Evolutionary conservation across 345 rosid species (phyloP).

Genomic region (Aquilaria sinensis): DNA sequence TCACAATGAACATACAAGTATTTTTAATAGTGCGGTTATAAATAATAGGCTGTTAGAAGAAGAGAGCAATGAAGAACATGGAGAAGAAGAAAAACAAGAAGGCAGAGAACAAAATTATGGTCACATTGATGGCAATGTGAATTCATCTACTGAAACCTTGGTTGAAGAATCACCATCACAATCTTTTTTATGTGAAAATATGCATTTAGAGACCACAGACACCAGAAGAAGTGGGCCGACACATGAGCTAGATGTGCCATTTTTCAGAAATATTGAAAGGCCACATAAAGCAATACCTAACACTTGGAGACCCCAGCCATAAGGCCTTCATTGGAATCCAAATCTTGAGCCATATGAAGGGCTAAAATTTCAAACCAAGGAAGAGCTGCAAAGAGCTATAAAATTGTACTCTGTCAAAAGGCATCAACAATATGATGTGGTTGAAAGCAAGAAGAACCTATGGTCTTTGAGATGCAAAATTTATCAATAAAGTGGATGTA

Average conservation of each 20-base stretch:
- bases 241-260: background rate
- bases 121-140: too few species aligned
- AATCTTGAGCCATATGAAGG: background rate
- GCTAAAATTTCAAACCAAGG: background rate
- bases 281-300: background rate
- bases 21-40: too few species aligned
- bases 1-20: too few species aligned
- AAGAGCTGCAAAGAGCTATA: background rate
- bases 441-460: background rate
- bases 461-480: background rate
- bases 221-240: too few species aligned
- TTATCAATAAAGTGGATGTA: background rate
- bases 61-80: background rate
- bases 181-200: background rate
- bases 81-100: background rate
- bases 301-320: background rate
- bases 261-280: background rate
- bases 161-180: background rate
- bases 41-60: background rate
- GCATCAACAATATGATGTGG: background rate
- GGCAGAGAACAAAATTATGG: background rate
- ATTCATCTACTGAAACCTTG: background rate
- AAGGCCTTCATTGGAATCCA: background rate
- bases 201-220: background rate
- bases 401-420: background rate